Percentiles rank a stretch among this genome's conserved stretches.
These are phyloP conservation scores for Epicoccum sorghinum DNA, from an alignment of 2,329 filamentous ascomycete genomes.

Conservation along the genomic window DNA sequence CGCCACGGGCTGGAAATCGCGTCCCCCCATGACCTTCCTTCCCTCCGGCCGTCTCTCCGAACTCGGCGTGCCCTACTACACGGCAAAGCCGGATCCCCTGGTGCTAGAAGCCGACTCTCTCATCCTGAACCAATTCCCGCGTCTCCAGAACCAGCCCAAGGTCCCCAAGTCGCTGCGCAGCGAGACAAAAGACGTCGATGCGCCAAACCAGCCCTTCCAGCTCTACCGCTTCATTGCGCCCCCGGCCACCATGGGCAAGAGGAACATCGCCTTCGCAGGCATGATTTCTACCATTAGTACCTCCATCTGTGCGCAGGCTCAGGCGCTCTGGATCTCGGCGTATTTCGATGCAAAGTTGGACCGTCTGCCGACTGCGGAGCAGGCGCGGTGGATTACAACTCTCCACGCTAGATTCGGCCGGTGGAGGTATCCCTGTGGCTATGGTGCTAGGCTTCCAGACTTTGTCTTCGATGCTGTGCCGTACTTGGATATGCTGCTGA, in stretches of 20 bases:
- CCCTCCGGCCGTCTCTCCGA: conserved; percentile 23
- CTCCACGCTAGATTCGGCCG: conserved; percentile 63
- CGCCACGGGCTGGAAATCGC: conserved; percentile 61
- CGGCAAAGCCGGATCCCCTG: conserved; percentile 19
- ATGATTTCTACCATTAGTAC: conserved; percentile 47
- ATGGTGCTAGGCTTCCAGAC: conserved; percentile 67
- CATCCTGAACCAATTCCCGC: conserved; percentile 18
- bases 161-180: conserved; percentile 12
- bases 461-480: conserved; percentile 79
- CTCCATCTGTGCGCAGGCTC: conserved; percentile 46
- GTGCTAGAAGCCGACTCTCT: conserved; percentile 41
- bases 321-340: conserved; percentile 60
- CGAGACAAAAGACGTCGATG: conserved; percentile 4
- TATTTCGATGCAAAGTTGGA: conserved; percentile 63
- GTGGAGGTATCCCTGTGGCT: conserved; percentile 64
- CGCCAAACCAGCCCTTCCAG: conserved; percentile 34
- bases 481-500: conserved; percentile 68
- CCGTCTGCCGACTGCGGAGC: conserved; percentile 18
- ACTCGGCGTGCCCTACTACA: conserved; percentile 54
- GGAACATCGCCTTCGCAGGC: conserved; percentile 26
- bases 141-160: conserved; percentile 12
- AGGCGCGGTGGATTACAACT: conserved; percentile 55
- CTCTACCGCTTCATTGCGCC: conserved; percentile 55
- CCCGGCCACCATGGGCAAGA: conserved; percentile 12
- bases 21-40: conserved; percentile 14